Evolutionary conservation across 805 yeast species (phyloP).

Genomic region (Candida pseudofarinosa): DNA sequence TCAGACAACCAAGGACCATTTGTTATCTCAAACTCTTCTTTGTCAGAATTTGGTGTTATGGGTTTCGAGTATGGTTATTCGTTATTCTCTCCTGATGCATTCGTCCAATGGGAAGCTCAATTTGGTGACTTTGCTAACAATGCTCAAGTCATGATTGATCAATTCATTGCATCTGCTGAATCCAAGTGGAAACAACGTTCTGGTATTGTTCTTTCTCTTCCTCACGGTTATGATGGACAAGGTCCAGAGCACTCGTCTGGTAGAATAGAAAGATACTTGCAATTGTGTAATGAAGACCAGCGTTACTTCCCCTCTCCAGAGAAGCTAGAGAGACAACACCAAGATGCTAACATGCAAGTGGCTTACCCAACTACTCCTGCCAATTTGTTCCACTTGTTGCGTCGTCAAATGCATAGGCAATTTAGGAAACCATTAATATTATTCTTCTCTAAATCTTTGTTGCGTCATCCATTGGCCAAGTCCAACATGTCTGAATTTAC

Average conservation of each 20-base stretch:
- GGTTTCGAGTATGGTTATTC: slow-evolving; percentile 99
- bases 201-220: slow-evolving; percentile 90
- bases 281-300: slow-evolving; percentile 92
- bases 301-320: slow-evolving; percentile 87
- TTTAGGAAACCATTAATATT: slow-evolving; percentile 88
- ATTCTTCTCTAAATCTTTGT: slow-evolving; percentile 87
- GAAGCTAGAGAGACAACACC: slow-evolving; percentile 94
- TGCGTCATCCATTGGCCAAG: slow-evolving; percentile 97
- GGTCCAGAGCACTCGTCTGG: slow-evolving; percentile 99
- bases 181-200: slow-evolving; percentile 99
- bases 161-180: slow-evolving; percentile 95
- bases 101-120: slow-evolving; percentile 99
- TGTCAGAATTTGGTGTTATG: slow-evolving; percentile 98
- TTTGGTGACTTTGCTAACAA: slow-evolving; percentile 99
- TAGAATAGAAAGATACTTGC: slow-evolving; percentile 94
- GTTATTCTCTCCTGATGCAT: slow-evolving; percentile 92
- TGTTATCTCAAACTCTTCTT: slow-evolving; percentile 86
- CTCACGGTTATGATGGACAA: slow-evolving; percentile 99
- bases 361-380: slow-evolving; percentile 99
- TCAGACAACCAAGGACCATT: slow-evolving; percentile 81
- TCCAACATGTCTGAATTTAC: slow-evolving; percentile 80
- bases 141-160: slow-evolving; percentile 96
- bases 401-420: slow-evolving; percentile 99
- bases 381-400: slow-evolving; percentile 88
- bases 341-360: slow-evolving; percentile 96